These are phyloP conservation scores for Cytidiella melzeri DNA, from an alignment of 768 basidiomycete species.

Conservation along the genomic window DNA sequence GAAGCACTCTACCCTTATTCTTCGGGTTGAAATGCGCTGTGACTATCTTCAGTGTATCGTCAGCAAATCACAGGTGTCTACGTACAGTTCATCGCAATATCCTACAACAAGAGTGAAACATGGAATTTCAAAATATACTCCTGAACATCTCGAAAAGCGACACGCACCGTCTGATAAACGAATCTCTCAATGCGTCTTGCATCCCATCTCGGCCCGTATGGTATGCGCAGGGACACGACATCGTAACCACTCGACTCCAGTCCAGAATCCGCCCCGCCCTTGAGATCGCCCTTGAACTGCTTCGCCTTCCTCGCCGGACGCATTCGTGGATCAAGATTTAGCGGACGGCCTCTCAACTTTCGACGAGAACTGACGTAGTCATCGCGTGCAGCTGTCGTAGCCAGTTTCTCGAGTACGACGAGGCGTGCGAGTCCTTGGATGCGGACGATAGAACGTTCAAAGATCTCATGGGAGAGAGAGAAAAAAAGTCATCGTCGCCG, in stretches of 20 bases:
- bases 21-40: conserved; percentile 57
- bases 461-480: conserved; percentile 45
- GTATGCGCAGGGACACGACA: conserved; percentile 47
- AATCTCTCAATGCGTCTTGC: conserved; percentile 49
- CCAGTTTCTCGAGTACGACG: conserved; percentile 55
- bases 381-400: conserved; percentile 36
- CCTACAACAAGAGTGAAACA: too few species aligned
- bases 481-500: not conserved
- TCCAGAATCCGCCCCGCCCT: conserved; percentile 34
- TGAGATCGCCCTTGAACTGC: conserved; percentile 51
- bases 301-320: conserved; percentile 30
- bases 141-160: too few species aligned
- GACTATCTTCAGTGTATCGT: too few species aligned
- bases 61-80: not conserved
- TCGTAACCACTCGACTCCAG: conserved; percentile 56
- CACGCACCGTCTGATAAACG: conserved; percentile 49
- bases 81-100: conserved; percentile 54
- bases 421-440: conserved; percentile 58
- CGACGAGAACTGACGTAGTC: conserved; percentile 44
- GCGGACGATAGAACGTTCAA: conserved; percentile 49
- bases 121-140: too few species aligned
- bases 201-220: conserved; percentile 57
- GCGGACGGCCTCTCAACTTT: conserved; percentile 45
- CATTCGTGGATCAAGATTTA: conserved; percentile 22
- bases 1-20: conserved; percentile 52